Evolutionary conservation across 257 asterid species (phyloP), one percentile per base, ranked within the genome.

Genomic region (Striga asiatica): DNA sequence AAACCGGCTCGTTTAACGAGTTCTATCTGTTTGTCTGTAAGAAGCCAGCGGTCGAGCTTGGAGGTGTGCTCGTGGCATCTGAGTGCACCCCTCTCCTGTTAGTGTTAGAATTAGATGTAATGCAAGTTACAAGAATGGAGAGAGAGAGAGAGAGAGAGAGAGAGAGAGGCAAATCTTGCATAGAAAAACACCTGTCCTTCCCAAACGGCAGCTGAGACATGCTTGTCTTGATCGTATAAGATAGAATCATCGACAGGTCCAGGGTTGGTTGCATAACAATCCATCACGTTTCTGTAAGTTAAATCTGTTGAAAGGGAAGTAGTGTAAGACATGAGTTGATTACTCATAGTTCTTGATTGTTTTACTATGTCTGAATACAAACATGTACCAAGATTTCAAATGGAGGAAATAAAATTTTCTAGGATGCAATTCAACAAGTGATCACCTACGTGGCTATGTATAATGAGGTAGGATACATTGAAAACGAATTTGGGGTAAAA

Each of bases 1-100:
- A 87, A 87, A 54, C 96, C 94, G 67, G 94, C 84, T 74, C 71
- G 81, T 65, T 72, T 83, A 43, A 87, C 86, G 50, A 87, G 45
- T 46, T 73, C 72, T 14, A 68, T 47, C 32, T 68, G 78, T 60
- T 49, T 76, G 35, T 79, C 91, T 0, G 91, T 82, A 39, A 92
- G 95, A 74, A 77, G 65, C 98, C 98, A 92, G 18, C 81, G 84
- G 62, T 88, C 98, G 53, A 92, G 95, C 86, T 88, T 87, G 56
- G 97, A 92, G 56, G 98, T 92, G 71, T 92, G 98, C 58, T 92
- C 97, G 70, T 88, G 97, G 67, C 98, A 92, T 70, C 98, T 74
- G 62, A 92, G 95, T 58, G 94, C 97, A 45, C 94, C 93, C 32
- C 94, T 77, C 72, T 92, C 97, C 94, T 92, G 83, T 67, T 66